Conservation (phyloP, 2,329 filamentous ascomycete species). For the Penicillium sp. region DNA sequence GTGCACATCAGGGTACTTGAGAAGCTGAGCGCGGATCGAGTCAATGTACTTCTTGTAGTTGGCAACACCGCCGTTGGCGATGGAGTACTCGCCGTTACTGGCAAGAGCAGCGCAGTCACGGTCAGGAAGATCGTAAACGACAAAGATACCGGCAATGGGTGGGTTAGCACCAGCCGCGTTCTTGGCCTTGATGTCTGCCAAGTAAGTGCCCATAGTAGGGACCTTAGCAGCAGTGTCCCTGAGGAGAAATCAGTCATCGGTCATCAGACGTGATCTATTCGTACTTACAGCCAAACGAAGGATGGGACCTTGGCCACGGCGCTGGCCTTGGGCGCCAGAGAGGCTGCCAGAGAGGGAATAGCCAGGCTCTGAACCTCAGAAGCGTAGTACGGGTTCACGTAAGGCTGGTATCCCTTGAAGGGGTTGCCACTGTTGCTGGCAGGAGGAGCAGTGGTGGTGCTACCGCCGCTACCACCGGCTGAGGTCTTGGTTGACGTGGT, state of each 20-base stretch:
- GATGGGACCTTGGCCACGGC: conserved; percentile 47
- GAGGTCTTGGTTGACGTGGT: conserved; percentile 1
- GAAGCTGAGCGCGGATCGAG: conserved; percentile 48
- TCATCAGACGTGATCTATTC: neutral
- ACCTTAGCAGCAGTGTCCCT: conserved; percentile 47
- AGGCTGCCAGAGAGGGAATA: conserved; percentile 55
- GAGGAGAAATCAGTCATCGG: conserved; percentile 1
- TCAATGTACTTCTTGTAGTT: conserved; percentile 53
- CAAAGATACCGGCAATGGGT: conserved; percentile 47
- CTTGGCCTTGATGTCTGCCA: conserved; percentile 43
- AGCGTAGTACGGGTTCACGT: conserved; percentile 50
- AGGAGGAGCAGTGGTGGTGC: conserved; percentile 1
- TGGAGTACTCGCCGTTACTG: conserved; percentile 57
- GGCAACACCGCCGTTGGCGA: conserved; percentile 47
- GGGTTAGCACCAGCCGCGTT: conserved; percentile 46
- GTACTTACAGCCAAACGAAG: conserved; percentile 48
- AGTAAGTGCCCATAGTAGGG: conserved; percentile 43
- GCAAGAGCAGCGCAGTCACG: conserved; percentile 59
- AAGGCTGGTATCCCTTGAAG: conserved; percentile 46
- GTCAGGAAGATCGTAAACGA: conserved; percentile 59
- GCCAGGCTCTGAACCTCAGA: conserved; percentile 51
- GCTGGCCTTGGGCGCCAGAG: conserved; percentile 47
- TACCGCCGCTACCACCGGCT: neutral
- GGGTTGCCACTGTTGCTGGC: conserved; percentile 41
- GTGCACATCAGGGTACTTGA: conserved; percentile 48